These are phyloP conservation scores for Benincasa hispida DNA, from an alignment of 306 rosid species.

Conservation along the genomic window DNA sequence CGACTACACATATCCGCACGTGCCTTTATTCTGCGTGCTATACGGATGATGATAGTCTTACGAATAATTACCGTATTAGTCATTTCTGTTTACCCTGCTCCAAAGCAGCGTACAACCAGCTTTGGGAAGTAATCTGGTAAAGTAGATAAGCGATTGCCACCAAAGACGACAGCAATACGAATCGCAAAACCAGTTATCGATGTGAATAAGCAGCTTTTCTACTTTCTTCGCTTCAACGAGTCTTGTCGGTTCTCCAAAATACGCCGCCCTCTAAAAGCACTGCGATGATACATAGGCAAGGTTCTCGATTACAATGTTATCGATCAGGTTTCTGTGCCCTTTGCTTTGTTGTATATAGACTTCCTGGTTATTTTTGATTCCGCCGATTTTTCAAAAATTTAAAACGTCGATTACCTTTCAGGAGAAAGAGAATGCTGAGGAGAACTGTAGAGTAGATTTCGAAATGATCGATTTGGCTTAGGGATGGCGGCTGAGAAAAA, in stretches of 20 bases:
- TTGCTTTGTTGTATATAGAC: not conserved
- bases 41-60: too few relatives aligned
- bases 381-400: not conserved
- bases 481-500: constrained; percentile 33
- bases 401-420: not conserved
- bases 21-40: too few relatives aligned
- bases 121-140: not conserved
- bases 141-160: constrained; percentile 9
- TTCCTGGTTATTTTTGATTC: not conserved
- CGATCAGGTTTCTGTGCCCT: not conserved
- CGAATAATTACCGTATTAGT: too few relatives aligned
- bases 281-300: constrained; percentile 6
- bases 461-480: constrained; percentile 30
- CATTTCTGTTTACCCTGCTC: too few relatives aligned
- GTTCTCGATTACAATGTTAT: not conserved
- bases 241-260: too few relatives aligned
- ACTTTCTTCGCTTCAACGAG: constrained; percentile 24
- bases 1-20: too few relatives aligned
- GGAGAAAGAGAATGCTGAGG: constrained; percentile 25
- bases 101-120: too few relatives aligned
- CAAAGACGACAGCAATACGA: constrained; percentile 15
- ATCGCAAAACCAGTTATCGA: constrained; percentile 21
- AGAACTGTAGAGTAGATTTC: constrained; percentile 30
- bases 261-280: not conserved
- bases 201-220: constrained; percentile 49